phyloP scores from a whole-genome alignment of 2,329 filamentous ascomycete genomes.

The Pseudocercospora musae region DNA sequence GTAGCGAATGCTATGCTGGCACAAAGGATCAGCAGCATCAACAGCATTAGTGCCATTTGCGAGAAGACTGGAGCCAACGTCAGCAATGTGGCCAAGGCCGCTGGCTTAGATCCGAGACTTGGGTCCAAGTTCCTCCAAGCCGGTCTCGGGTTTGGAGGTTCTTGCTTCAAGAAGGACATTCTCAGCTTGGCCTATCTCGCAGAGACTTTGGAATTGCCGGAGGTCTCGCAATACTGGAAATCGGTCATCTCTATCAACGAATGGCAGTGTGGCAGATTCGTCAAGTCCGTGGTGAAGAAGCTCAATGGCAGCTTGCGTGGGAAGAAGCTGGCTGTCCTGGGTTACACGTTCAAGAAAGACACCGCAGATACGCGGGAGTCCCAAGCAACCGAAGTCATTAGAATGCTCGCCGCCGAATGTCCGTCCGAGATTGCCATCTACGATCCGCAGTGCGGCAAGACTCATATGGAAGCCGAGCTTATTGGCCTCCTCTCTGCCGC shows the following conservation, averaged over 20 bases:
- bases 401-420: constrained; percentile 60
- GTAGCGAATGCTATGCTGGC: constrained; percentile 76
- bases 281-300: constrained; percentile 60
- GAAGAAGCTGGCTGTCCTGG: constrained; percentile 69
- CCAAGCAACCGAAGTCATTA: constrained; percentile 65
- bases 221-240: constrained; percentile 73
- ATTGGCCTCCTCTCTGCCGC: constrained; percentile 12
- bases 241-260: constrained; percentile 73
- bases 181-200: constrained; percentile 70
- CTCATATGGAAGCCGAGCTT: constrained; percentile 33
- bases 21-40: constrained; percentile 76
- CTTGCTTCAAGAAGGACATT: constrained; percentile 78
- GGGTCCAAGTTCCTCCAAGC: constrained; percentile 70
- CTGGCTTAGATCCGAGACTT: constrained; percentile 66
- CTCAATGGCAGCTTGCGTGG: constrained; percentile 65
- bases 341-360: constrained; percentile 77
- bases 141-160: constrained; percentile 73
- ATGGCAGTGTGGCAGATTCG: constrained; percentile 67
- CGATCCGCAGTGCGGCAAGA: constrained; percentile 51
- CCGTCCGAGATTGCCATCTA: constrained; percentile 61
- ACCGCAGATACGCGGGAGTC: constrained; percentile 72
- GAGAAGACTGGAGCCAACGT: constrained; percentile 72
- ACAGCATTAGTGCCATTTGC: constrained; percentile 72
- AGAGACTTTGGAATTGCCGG: constrained; percentile 64
- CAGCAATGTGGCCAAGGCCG: constrained; percentile 64